Evolutionary conservation across 257 asterid species (phyloP), one percentile per base, ranked within the genome.

Genomic region (Jacaranda copaia): DNA sequence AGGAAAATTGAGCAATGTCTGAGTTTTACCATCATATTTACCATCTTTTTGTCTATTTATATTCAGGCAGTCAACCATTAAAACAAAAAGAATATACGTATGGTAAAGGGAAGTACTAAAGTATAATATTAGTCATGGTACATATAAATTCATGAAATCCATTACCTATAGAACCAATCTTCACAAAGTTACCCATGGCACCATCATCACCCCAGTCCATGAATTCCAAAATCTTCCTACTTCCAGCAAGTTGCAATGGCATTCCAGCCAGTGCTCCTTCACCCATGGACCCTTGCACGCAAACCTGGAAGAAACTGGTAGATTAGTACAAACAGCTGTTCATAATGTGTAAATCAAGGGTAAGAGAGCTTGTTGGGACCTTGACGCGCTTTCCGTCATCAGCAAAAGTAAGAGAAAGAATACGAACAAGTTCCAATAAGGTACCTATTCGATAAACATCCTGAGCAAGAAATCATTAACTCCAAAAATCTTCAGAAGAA

Each of bases 371-470:
- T 49, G 38, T 59, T 15, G 38, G 46, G 67, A 92, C 99, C 96
- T 94, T 94, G 60, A 94, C 90, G 4, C 93, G 96, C 85, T 92
- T 94, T 73, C 99, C 99, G 67, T 94, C 99, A 68, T 94, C 98
- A 72, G 98, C 96, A 73, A 92, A 94, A 72, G 99, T 81, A 75
- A 94, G 98, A 77, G 99, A 98, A 66, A 94, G 83, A 72, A 70
- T 82, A 13, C 99, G 94, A 58, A 94, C 86, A 59, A 94, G 98
- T 85, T 94, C 99, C 98, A 94, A 85, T 73, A 94, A 83, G 58
- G 99, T 94, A 91, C 99, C 99, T 87, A 94, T 94, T 74, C 98
- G 97, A 89, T 94, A 94, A 82, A 94, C 99, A 88, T 94, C 99
- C 99, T 94, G 97, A 73, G 84, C 81, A 86, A 78, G 78, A 83